Conservation (phyloP, 2,329 filamentous ascomycete species). For the Lachnellula cervina region DNA sequence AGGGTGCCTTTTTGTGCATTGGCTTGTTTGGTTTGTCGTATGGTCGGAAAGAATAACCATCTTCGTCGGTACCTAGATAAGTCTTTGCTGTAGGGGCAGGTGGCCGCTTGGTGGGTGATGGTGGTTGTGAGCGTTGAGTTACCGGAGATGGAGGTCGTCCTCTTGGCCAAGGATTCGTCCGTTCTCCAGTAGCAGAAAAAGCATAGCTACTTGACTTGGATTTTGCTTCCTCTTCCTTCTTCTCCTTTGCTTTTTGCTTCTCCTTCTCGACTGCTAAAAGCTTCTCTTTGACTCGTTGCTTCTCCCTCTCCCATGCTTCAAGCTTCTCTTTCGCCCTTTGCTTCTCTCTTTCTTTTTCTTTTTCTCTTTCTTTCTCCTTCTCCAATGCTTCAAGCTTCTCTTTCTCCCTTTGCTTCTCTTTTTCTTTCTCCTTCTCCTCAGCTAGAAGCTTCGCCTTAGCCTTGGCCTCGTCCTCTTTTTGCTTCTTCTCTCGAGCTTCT, state of each 20-base stretch:
- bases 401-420: slow-evolving; percentile 34
- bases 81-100: slow-evolving; percentile 51
- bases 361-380: slow-evolving; percentile 23
- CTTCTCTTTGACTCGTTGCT: slow-evolving; percentile 7
- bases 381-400: slow-evolving; percentile 31
- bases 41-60: slow-evolving; percentile 67
- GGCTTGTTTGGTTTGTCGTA: slow-evolving; percentile 65
- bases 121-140: slow-evolving; percentile 30
- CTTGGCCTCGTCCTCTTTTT: slow-evolving; percentile 17
- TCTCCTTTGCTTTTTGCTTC: slow-evolving; percentile 13
- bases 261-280: slow-evolving; percentile 14
- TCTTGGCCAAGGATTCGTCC: slow-evolving; percentile 65
- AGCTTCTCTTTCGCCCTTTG: slow-evolving; percentile 39
- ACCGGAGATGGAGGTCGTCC: slow-evolving; percentile 45
- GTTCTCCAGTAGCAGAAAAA: slow-evolving; percentile 62
- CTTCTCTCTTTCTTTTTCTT: slow-evolving; percentile 17
- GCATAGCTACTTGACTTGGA: slow-evolving; percentile 46
- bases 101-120: slow-evolving; percentile 38
- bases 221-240: slow-evolving; percentile 24
- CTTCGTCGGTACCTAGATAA: slow-evolving; percentile 56
- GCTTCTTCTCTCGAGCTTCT: slow-evolving; percentile 20
- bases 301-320: slow-evolving; percentile 27
- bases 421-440: slow-evolving; percentile 1
- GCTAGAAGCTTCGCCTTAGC: slow-evolving; percentile 42
- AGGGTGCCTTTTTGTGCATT: slow-evolving; percentile 55